Percentiles rank a stretch among this genome's conserved stretches.
Conservation (phyloP, 164 flowering plant species). For the Chimonanthus salicifolius region DNA sequence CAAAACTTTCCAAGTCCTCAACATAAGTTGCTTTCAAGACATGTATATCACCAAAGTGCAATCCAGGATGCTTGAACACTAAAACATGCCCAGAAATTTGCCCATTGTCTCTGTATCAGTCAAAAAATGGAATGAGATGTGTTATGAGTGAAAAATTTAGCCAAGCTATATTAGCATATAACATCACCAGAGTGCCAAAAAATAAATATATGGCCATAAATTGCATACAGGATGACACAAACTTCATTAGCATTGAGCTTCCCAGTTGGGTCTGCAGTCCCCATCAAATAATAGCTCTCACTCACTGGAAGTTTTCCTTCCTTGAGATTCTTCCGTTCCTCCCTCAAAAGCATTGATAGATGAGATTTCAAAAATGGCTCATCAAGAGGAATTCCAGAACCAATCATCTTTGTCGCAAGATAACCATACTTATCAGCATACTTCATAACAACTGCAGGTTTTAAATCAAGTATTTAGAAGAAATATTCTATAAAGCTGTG, state of each 20-base stretch:
- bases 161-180: background rate
- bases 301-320: slow-evolving; percentile 53
- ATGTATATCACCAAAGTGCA: slow-evolving; percentile 87
- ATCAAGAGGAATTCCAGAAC: slow-evolving; percentile 65
- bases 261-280: slow-evolving; percentile 85
- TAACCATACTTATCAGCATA: slow-evolving; percentile 49
- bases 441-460: slow-evolving; percentile 43
- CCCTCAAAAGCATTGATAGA: slow-evolving; percentile 30
- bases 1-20: slow-evolving; percentile 32
- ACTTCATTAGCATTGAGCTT: slow-evolving; percentile 54
- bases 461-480: background rate
- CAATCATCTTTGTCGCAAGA: slow-evolving; percentile 47
- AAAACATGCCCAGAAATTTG: slow-evolving; percentile 68
- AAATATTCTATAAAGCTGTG: too few species aligned
- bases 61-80: slow-evolving; percentile 79
- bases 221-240: slow-evolving; percentile 77
- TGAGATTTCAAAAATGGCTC: slow-evolving; percentile 57
- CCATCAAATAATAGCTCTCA: slow-evolving; percentile 73
- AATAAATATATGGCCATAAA: background rate
- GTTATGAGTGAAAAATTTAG: background rate
- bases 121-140: background rate
- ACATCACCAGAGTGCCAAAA: background rate
- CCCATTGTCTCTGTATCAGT: slow-evolving; percentile 53
- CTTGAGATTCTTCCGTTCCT: slow-evolving; percentile 47
- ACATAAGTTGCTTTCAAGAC: slow-evolving; percentile 50